Conservation (phyloP, 371 early-diverging fungal species). For the Mortierella polycephala region DNA sequence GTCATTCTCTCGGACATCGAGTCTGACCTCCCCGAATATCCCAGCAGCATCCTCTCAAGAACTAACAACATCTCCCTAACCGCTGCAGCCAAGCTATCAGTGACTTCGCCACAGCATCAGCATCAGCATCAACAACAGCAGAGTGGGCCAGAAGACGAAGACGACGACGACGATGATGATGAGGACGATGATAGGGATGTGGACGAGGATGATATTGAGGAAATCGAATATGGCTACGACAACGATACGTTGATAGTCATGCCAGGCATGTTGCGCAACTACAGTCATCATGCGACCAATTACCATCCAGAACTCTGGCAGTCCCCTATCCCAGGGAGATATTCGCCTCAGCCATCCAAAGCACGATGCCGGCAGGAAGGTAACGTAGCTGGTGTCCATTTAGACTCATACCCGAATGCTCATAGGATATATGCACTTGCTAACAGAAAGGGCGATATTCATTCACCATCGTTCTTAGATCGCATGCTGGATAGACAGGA, state of each 20-base stretch:
- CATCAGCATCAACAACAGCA: slow-evolving; percentile 3
- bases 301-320: slow-evolving; percentile 52
- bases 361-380: slow-evolving; percentile 47
- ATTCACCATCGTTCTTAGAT: slow-evolving; percentile 15
- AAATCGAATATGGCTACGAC: slow-evolving; percentile 51
- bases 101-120: slow-evolving; percentile 9
- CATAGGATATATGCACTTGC: neutral
- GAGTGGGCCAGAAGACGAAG: neutral
- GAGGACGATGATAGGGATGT: slow-evolving; percentile 23
- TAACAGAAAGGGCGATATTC: neutral
- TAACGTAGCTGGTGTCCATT: neutral
- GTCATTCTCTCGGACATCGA: slow-evolving; percentile 46
- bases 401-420: no score
- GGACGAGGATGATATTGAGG: slow-evolving; percentile 32
- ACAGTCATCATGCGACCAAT: slow-evolving; percentile 53
- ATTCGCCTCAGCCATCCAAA: slow-evolving; percentile 6
- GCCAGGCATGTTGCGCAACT: slow-evolving; percentile 51
- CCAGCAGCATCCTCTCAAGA: neutral
- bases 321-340: slow-evolving; percentile 23
- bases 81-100: neutral
- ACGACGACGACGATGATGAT: neutral
- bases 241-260: slow-evolving; percentile 45
- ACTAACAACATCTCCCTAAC: neutral
- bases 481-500: slow-evolving; percentile 44
- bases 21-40: neutral